These are phyloP conservation scores for Agaricales sp. DNA, from an alignment of 1,284 basidiomycete species.

Conservation along the genomic window DNA sequence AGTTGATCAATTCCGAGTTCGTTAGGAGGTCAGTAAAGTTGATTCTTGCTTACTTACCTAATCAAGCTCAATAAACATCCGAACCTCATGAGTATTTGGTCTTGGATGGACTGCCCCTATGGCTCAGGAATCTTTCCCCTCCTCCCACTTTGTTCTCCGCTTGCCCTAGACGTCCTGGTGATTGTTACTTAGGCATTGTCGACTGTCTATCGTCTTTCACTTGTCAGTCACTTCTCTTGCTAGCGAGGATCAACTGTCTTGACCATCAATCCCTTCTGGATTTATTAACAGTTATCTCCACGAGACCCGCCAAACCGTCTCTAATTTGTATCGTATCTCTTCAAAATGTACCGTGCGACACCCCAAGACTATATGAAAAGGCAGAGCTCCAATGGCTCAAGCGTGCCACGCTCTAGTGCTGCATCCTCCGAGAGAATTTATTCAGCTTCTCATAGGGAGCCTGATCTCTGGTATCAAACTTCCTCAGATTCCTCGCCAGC, in stretches of 20 bases:
- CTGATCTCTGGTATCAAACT: not conserved
- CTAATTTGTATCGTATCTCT: no score
- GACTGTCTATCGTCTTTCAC: not conserved
- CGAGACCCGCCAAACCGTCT: no score
- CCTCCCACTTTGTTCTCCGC: not conserved
- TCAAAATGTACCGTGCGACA: not conserved
- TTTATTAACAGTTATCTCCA: no score
- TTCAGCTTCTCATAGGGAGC: not conserved
- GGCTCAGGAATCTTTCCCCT: not conserved
- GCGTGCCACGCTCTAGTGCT: not conserved
- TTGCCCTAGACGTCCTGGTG: not conserved
- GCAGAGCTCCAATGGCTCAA: no score
- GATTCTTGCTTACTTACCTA: not conserved
- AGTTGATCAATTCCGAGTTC: not conserved
- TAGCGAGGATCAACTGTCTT: no score
- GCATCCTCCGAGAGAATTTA: not conserved
- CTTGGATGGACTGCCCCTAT: not conserved
- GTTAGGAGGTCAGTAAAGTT: no score
- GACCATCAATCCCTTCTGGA: no score
- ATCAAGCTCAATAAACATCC: not conserved
- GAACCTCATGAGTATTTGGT: not conserved
- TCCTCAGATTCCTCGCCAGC: not conserved
- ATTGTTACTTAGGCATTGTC: not conserved
- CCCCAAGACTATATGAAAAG: not conserved
- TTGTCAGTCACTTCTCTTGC: not conserved